Percentiles rank a stretch among this genome's conserved stretches.
phyloP scores from a whole-genome alignment of 2,329 filamentous ascomycete species.

The Fusarium tricinctum region DNA sequence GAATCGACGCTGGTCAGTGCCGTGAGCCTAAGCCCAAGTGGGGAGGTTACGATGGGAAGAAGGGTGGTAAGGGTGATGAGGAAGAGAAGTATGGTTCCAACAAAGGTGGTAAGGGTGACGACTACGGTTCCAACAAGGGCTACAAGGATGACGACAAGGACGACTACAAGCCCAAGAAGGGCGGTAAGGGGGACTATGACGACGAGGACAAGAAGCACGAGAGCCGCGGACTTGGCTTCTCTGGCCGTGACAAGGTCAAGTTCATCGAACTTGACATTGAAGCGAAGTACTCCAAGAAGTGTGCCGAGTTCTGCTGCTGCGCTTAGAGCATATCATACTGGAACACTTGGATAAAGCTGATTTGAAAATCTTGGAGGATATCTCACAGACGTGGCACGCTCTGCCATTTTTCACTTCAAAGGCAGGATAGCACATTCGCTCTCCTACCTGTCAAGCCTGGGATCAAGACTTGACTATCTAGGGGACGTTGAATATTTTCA shows the following conservation, averaged over 20 bases:
- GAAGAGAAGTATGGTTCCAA: not conserved
- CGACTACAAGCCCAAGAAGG: conserved; percentile 1
- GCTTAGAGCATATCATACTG: conserved; percentile 1
- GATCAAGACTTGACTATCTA: not conserved
- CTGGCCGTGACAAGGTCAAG: conserved; percentile 13
- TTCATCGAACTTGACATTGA: conserved; percentile 30
- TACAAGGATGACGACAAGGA: conserved; percentile 2
- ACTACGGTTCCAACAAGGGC: conserved; percentile 3
- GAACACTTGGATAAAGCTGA: not conserved
- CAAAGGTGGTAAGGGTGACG: not conserved
- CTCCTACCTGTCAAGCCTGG: not conserved
- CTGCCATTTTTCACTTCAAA: conserved; percentile 10
- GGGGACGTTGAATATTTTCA: not conserved
- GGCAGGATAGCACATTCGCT: not conserved
- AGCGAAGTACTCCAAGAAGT: conserved; percentile 30
- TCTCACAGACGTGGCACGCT: conserved; percentile 5
- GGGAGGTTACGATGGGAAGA: conserved; percentile 6
- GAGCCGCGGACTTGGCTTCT: not conserved
- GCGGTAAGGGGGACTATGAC: not conserved
- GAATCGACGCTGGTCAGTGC: conserved; percentile 40
- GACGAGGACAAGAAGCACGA: not conserved
- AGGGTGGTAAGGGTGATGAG: conserved; percentile 4
- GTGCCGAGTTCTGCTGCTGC: conserved; percentile 34
- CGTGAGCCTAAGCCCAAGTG: conserved; percentile 4
- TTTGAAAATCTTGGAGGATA: not conserved